These are phyloP conservation scores for Blastobotrys attinorum DNA, from an alignment of 805 yeast genomes.

Conservation along the genomic window DNA sequence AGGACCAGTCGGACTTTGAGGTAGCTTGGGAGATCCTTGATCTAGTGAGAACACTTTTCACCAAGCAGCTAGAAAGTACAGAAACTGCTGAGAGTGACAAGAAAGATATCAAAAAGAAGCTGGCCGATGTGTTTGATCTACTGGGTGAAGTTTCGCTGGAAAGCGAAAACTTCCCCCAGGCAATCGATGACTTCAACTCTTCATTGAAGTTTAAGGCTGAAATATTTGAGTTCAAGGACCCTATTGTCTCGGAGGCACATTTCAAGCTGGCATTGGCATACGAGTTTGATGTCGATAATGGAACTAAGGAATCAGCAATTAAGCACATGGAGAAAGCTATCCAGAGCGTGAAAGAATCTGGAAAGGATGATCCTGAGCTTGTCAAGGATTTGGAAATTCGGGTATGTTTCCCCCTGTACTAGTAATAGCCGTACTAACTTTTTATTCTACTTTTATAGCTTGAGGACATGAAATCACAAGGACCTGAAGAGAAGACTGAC, in stretches of 20 bases:
- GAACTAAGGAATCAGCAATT: slow-evolving; percentile 41
- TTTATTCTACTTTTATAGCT: no score
- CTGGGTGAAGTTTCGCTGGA: slow-evolving; percentile 88
- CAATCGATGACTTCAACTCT: slow-evolving; percentile 57
- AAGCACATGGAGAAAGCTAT: slow-evolving; percentile 49
- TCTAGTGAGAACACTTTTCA: slow-evolving; percentile 61
- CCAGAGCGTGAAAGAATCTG: slow-evolving; percentile 36
- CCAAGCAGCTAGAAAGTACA: slow-evolving; percentile 34
- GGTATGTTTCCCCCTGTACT: background rate
- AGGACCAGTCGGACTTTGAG: slow-evolving; percentile 66
- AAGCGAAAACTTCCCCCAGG: slow-evolving; percentile 77
- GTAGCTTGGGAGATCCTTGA: slow-evolving; percentile 85
- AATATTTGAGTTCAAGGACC: slow-evolving; percentile 44
- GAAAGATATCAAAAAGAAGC: slow-evolving; percentile 35
- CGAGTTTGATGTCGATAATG: slow-evolving; percentile 58
- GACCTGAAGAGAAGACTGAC: slow-evolving; percentile 10
- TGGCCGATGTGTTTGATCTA: slow-evolving; percentile 69
- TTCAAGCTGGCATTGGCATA: slow-evolving; percentile 72
- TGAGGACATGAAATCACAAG: slow-evolving; percentile 3
- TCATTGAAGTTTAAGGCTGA: slow-evolving; percentile 48
- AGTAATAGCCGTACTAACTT: no score
- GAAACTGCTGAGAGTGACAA: slow-evolving; percentile 15
- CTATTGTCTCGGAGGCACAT: slow-evolving; percentile 67
- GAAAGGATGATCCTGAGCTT: slow-evolving; percentile 32
- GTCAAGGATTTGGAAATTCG: slow-evolving; percentile 28